Evolutionary conservation across 1,284 basidiomycete genomes (phyloP), one percentile per base, ranked within the genome.

Genomic region (Paramarasmius palmivorus): DNA sequence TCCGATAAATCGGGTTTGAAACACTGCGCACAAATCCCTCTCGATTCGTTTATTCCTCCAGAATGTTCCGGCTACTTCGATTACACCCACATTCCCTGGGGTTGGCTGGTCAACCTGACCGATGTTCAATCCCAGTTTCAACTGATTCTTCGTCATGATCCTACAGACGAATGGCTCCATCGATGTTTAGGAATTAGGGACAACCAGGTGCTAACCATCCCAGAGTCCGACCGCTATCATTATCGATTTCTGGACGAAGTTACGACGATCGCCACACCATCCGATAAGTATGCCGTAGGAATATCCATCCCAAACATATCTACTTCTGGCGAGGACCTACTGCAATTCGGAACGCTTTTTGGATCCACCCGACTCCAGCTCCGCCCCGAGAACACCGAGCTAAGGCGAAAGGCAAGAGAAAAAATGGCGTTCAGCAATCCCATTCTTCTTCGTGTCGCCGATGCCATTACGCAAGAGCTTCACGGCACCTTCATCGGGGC

Each of bases 341-440:
- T 90, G 17, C 79, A 84, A 56, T 63, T 90, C 10, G 88, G 88
- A 6, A 82, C 84, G 0, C 75, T 90, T 2, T 88, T 89, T 66
- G 87, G 86, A 3, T 83, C 85, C 2, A 82, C 83, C 2, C 78
- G 88, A 5, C 69, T 90, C 4, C 75, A 77, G 35, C 73, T 90
- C 2, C 63, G 70, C 15, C 50, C 60, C 10, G 60, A 61, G 4
- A 76, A 82, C 58, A 57, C 72, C 47, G 61, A 57, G 4, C 52
- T 81, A 25, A 80, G 82, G 8, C 64, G 67, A 15, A 60, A 67
- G 19, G 70, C 86, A 44, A 78, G 85, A 17, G 67, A 70, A 54
- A 64, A 62, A 20, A 87, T 89, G 84, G 65, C 71, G 5, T 77
- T 83, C 59, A 62, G 68, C 12, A 82, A 86, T 58, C 65, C 73